Base-by-base conservation (phyloP, 2,329 filamentous ascomycete genomes). In the Aspergillus ruber region DNA sequence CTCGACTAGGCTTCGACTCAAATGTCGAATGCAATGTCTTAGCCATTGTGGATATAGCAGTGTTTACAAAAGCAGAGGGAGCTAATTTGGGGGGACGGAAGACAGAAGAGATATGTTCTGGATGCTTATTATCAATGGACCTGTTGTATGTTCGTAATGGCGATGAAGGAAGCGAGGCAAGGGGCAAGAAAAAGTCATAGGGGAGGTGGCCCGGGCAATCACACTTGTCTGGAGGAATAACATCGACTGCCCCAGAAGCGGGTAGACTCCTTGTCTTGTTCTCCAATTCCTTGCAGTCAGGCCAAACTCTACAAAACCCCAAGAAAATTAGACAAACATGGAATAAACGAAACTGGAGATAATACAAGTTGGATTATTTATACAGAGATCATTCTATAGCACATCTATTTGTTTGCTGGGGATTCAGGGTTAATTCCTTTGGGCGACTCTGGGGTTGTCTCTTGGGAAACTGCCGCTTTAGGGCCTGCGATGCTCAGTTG, bases 331-430 rank as follows among this genome's bases (percentile, higher is more conserved):
- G 7, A 23, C 10, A 23, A 13, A 40, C 17, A 23, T 8, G 6
- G 10, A 12, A 15, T 15, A 42, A 13, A 27, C 17, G 21, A 42
- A 29, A 38, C 5, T 38, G n/a, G n/a, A 42, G 10, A 42, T n/a
- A 42, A 42, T 42, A 42, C 40, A 42, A 15, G n/a, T 42, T 25
- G 13, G 8, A 42, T 42, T 42, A 42, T 42, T 42, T 42, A 42
- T 42, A 42, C 40, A 42, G 8, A n/a, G 23, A n/a, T 27, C 40
- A 17, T 42, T n/a, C 23, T 42, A 42, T 42, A 42, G 6, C 40
- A 42, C 21, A 27, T 42, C 21, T 42, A 42, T 42, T 42, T 42
- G 20, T 25, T 39, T 39, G 36, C 36, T 18, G 8, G 6, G 3
- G 36, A 20, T 18, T 12, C 36, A 6, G 36, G 36, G 36, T 12